Evolutionary conservation across 75 land plant species (phyloP), one percentile per base, ranked within the genome.

Genomic region (Pseudotsuga menziesii): DNA sequence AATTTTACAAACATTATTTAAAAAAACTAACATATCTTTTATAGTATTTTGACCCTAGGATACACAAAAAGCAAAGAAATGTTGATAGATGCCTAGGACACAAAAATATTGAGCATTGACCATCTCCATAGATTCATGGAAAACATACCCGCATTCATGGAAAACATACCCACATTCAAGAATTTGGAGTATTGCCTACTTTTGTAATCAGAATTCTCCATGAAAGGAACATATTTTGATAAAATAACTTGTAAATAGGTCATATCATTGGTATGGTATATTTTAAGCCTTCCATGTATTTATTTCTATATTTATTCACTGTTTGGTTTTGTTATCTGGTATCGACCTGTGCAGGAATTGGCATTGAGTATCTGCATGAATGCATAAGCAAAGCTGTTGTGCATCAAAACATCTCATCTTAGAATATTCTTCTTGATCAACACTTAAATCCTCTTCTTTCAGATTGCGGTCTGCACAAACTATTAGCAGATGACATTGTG

Each of bases 321-420:
- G 25, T 61, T 61, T 4, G 75, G 79, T 48, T 67, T 58, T 44
- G 19, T 61, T 25, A 22, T 48, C 23, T 57, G 57, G 3, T 9
- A 64, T 16, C 62, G 61, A 35, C 29, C 23, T 14, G 76, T 72
- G 36, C 90, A 95, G 98, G n/a, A n/a, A n/a, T n/a, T n/a, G n/a
- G 94, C 8, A 84, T 95, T 17, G 80, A 84, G n/a, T 91, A 89
- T 78, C 76, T 96, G 61, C 98, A 96, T 64, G 69, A 72, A 39
- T 79, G 78, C 73, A 81, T 75, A 56, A 54, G 63, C 14, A 85
- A 87, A 29, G 76, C 87, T 6, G 67, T 96, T 8, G 86, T 93
- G 27, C 97, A 92, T 75, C 91, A 88, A 56, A 92, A 90, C 85
- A 80, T 96, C 14, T 96, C 97, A 57, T 92, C 91, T 3, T 81